phyloP scores from a whole-genome alignment of 352 stramenopile genomes.

The Sclerospora graminicola region DNA sequence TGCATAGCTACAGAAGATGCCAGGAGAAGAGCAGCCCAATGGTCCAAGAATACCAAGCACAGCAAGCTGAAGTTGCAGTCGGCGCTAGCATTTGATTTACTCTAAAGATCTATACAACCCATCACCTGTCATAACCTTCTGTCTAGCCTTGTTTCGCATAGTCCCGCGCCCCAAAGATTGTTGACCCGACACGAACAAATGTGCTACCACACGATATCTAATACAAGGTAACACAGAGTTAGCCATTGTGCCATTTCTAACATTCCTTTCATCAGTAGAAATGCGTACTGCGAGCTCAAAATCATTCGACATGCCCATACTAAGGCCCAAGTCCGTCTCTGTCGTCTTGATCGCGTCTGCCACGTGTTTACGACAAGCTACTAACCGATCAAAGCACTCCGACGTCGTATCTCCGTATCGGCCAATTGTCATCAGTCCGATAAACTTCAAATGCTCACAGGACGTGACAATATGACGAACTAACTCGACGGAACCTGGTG shows the following conservation, averaged over 20 bases:
- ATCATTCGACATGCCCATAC: conserved; percentile 99
- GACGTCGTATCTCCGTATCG: conserved; percentile 87
- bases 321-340: conserved; percentile 84
- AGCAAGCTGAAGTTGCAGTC: conserved; percentile 35
- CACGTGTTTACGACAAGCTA: conserved; percentile 55
- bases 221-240: conserved; percentile 1
- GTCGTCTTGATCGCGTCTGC: conserved; percentile 54
- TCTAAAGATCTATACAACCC: conserved; percentile 18
- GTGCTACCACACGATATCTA: conserved; percentile 93
- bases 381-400: conserved; percentile 88
- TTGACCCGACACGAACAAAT: conserved; percentile 94
- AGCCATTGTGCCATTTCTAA: neutral
- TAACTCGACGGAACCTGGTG: conserved; percentile 66
- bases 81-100: conserved; percentile 57
- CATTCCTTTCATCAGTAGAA: neutral
- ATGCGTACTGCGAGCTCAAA: conserved; percentile 88
- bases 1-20: conserved; percentile 35
- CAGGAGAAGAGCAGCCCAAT: conserved; percentile 31
- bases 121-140: neutral
- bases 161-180: conserved; percentile 95
- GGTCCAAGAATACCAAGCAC: conserved; percentile 30
- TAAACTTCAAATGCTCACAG: conserved; percentile 89
- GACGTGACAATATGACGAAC: conserved; percentile 83
- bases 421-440: conserved; percentile 98
- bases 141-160: conserved; percentile 62